Conservation (phyloP, 1,284 basidiomycete species). For the Mycosarcoma mackinlayi region DNA sequence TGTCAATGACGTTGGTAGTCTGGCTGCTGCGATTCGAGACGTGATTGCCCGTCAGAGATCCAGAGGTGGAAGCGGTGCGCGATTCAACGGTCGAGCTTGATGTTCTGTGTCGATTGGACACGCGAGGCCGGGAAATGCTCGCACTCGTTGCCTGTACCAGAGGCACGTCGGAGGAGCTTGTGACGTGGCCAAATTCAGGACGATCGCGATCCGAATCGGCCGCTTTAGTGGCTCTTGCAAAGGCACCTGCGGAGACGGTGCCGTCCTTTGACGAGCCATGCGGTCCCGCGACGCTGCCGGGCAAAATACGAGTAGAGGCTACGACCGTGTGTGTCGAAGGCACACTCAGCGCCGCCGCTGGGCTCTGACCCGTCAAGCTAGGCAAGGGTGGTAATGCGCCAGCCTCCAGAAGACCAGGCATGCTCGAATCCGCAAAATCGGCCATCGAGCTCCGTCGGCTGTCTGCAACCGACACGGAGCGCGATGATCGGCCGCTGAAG, state of each 20-base stretch:
- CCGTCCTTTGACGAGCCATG: slow-evolving; percentile 22
- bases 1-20: slow-evolving; percentile 21
- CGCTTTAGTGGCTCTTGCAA: slow-evolving; percentile 19
- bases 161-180: slow-evolving; percentile 43
- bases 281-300: not conserved
- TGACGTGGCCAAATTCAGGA: slow-evolving; percentile 40
- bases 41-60: slow-evolving; percentile 11
- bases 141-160: slow-evolving; percentile 23
- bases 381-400: slow-evolving; percentile 28
- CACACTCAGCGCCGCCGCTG: not conserved
- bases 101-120: slow-evolving; percentile 15
- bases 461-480: slow-evolving; percentile 15
- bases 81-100: slow-evolving; percentile 36
- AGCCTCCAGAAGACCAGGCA: slow-evolving; percentile 21
- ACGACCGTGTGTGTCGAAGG: not conserved
- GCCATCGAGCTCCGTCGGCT: slow-evolving; percentile 32
- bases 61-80: slow-evolving; percentile 24
- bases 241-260: slow-evolving; percentile 38
- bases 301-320: not conserved
- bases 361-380: slow-evolving; percentile 27
- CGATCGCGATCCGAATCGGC: slow-evolving; percentile 7
- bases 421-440: slow-evolving; percentile 26
- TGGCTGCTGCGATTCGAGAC: slow-evolving; percentile 40
- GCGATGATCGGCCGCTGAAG: slow-evolving; percentile 22
- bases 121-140: slow-evolving; percentile 32